These are phyloP conservation scores for Pichia sp. DNA, from an alignment of 1,139 yeast species.

Conservation along the genomic window DNA sequence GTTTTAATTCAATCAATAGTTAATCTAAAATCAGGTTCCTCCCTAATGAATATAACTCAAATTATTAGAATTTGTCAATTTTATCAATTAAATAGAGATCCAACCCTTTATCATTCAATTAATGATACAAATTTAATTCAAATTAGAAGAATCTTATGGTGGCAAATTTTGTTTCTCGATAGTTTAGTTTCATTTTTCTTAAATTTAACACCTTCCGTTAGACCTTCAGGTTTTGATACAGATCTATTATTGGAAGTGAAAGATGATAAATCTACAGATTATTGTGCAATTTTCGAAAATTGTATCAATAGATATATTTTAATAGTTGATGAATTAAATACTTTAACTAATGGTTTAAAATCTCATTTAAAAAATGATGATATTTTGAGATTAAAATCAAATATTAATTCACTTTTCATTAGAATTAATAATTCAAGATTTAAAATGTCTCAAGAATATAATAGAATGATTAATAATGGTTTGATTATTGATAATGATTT, in stretches of 20 bases:
- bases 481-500: slow-evolving; percentile 8
- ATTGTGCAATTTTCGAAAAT: slow-evolving; percentile 32
- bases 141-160: slow-evolving; percentile 52
- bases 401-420: slow-evolving; percentile 43
- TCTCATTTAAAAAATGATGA: slow-evolving; percentile 31
- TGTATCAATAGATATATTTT: slow-evolving; percentile 46
- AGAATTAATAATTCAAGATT: slow-evolving; percentile 39
- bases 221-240: slow-evolving; percentile 50
- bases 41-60: slow-evolving; percentile 19
- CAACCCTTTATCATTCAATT: slow-evolving; percentile 42
- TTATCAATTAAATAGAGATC: slow-evolving; percentile 48
- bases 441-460: slow-evolving; percentile 22
- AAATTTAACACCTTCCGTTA: slow-evolving; percentile 51
- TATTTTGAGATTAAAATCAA: slow-evolving; percentile 38
- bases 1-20: slow-evolving; percentile 20
- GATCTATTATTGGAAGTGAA: slow-evolving; percentile 34
- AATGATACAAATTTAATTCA: slow-evolving; percentile 43
- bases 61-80: slow-evolving; percentile 23
- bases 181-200: slow-evolving; percentile 51
- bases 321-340: slow-evolving; percentile 46
- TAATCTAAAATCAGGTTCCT: slow-evolving; percentile 21
- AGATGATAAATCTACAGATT: not conserved
- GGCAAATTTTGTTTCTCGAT: slow-evolving; percentile 58
- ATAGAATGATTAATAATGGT: slow-evolving; percentile 14
- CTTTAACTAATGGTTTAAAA: slow-evolving; percentile 27